Percentiles rank a stretch among this genome's conserved stretches.
These are phyloP conservation scores for Penicillium flavigenum DNA, from an alignment of 495 filamentous ascomycete genomes.

Conservation along the genomic window DNA sequence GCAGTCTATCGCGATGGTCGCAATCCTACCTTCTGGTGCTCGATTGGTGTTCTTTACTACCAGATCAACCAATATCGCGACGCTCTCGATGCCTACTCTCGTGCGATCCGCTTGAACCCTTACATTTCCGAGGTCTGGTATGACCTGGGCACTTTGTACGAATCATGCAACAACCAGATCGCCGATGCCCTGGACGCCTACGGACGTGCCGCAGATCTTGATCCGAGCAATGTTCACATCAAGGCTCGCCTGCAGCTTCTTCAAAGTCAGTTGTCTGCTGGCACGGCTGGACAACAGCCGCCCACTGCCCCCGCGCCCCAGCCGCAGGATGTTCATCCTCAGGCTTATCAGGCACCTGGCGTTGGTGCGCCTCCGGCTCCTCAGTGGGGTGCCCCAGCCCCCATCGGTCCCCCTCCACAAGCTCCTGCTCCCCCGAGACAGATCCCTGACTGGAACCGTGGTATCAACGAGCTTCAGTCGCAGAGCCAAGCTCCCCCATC, in stretches of 20 bases:
- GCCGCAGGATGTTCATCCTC: constrained; percentile 82
- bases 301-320: constrained; percentile 67
- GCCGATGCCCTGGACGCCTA: constrained; percentile 96
- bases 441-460: constrained; percentile 69
- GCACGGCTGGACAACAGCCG: constrained; percentile 60
- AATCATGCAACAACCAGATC: constrained; percentile 98
- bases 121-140: constrained; percentile 99
- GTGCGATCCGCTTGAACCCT: constrained; percentile 94
- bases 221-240: constrained; percentile 91
- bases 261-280: constrained; percentile 70
- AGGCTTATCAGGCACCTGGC: constrained; percentile 75
- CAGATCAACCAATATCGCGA: constrained; percentile 99
- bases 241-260: constrained; percentile 90
- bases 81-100: constrained; percentile 96
- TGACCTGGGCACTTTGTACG: constrained; percentile 95
- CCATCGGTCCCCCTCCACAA: constrained; percentile 60
- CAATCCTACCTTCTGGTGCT: constrained; percentile 99
- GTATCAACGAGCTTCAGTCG: constrained; percentile 72
- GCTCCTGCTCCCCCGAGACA: constrained; percentile 61
- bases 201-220: constrained; percentile 88
- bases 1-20: constrained; percentile 97
- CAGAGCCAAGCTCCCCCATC: constrained; percentile 62
- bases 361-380: constrained; percentile 73
- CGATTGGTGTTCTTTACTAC: constrained; percentile 98
- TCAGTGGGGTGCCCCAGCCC: constrained; percentile 76